A percentile compares a stretch with the other conserved stretches of the same genome.
phyloP scores from a whole-genome alignment of 139 green algal species.

The Chlamydomonas schloesseri region DNA sequence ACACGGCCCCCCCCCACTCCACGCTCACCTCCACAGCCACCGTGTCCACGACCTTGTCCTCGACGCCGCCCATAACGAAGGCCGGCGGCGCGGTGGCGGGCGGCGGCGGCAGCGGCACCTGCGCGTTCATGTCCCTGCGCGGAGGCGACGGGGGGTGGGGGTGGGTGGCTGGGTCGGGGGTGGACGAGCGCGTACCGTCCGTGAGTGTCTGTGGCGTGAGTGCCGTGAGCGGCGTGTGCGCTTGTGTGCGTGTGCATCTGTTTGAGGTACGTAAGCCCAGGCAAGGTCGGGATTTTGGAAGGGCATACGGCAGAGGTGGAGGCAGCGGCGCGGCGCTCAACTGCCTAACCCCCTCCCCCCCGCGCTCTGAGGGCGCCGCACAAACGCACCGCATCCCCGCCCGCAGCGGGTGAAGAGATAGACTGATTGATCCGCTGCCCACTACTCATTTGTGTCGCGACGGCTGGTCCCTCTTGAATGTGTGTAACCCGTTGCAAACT shows the following conservation, averaged over 20 bases:
- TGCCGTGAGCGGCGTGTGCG: no score
- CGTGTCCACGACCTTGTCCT: constrained; percentile 77
- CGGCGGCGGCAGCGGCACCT: constrained; percentile 61
- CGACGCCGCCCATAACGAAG: constrained; percentile 73
- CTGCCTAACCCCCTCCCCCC: no score
- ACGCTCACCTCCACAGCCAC: constrained; percentile 60
- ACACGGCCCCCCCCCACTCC: not conserved
- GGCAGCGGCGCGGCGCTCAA: not conserved
- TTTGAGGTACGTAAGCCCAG: no score
- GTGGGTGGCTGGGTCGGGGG: not conserved
- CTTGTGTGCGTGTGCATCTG: no score
- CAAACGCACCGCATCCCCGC: no score
- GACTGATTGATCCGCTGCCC: no score
- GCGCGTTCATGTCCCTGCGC: constrained; percentile 39
- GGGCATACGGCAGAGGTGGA: no score
- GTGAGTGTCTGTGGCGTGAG: not conserved
- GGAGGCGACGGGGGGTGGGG: not conserved
- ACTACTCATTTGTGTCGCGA: not conserved
- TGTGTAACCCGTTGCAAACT: no score
- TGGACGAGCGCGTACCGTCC: not conserved
- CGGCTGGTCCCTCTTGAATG: not conserved
- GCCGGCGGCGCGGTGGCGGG: constrained; percentile 53
- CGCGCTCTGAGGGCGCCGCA: no score
- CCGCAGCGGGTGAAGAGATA: no score
- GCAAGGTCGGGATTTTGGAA: no score